Conservation (phyloP, 495 filamentous ascomycete genomes). For the Chlorociboria aeruginascens region DNA sequence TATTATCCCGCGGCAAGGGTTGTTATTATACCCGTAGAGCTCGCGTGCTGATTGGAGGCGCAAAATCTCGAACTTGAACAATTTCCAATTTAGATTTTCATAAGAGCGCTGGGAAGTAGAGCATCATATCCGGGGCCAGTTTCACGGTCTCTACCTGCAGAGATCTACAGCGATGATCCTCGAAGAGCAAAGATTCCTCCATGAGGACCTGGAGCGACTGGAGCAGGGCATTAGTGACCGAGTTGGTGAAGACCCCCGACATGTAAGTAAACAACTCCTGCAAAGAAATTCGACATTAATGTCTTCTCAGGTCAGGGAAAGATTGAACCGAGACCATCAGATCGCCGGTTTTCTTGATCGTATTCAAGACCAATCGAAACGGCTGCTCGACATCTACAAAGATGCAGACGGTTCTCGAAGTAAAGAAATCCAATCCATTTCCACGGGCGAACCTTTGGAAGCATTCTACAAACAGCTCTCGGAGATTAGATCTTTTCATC, state of each 20-base stretch:
- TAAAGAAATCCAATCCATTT: constrained; percentile 72
- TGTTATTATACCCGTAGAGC: background rate
- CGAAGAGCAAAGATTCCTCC: constrained; percentile 84
- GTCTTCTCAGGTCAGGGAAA: constrained; percentile 58
- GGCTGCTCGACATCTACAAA: constrained; percentile 74
- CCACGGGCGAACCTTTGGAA: constrained; percentile 80
- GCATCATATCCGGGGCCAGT: background rate
- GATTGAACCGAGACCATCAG: constrained; percentile 81
- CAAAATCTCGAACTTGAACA: too few relatives aligned
- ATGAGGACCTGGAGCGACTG: constrained; percentile 89
- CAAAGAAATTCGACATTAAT: constrained; percentile 16
- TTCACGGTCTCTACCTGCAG: background rate
- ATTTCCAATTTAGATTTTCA: too few relatives aligned
- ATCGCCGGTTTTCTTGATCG: constrained; percentile 74
- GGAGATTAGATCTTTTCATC: constrained; percentile 75
- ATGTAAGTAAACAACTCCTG: constrained; percentile 39
- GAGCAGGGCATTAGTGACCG: constrained; percentile 91
- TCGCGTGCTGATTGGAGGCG: too few relatives aligned
- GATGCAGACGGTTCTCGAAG: constrained; percentile 59
- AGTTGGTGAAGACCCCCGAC: constrained; percentile 73
- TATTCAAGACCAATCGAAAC: constrained; percentile 73
- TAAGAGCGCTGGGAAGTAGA: too few relatives aligned
- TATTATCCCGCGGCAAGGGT: background rate
- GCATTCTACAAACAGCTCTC: constrained; percentile 80
- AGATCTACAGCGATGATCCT: constrained; percentile 50